These are phyloP conservation scores for Aspergillus persii DNA, from an alignment of 2,329 filamentous ascomycete genomes.

Conservation along the genomic window DNA sequence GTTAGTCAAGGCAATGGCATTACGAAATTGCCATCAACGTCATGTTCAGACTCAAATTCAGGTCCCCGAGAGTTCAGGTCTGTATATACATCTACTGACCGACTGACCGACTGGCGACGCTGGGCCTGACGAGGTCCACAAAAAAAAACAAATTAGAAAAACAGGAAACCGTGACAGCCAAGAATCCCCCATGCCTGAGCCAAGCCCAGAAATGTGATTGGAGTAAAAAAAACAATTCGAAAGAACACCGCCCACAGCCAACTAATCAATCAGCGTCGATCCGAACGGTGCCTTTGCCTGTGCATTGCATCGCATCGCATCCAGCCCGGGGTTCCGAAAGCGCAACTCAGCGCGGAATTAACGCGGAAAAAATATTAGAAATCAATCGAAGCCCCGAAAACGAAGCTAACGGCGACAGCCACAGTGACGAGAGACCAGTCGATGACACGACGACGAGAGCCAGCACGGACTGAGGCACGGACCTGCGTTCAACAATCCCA, in stretches of 20 bases:
- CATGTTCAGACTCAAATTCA: not conserved
- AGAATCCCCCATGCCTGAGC: not conserved
- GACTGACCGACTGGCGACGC: too few relatives aligned
- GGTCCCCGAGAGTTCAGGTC: too few relatives aligned
- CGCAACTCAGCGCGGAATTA: not conserved
- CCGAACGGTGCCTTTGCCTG: not conserved
- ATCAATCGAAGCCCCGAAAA: not conserved
- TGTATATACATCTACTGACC: too few relatives aligned
- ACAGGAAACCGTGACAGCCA: not conserved
- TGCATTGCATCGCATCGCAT: not conserved
- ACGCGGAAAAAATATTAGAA: not conserved
- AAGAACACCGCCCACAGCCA: not conserved
- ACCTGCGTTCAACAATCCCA: not conserved
- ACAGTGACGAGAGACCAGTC: not conserved
- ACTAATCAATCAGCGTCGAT: not conserved
- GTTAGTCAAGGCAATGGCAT: too few relatives aligned
- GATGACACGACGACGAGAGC: too few relatives aligned
- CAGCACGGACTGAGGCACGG: not conserved
- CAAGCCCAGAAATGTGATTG: not conserved
- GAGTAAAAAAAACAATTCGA: not conserved
- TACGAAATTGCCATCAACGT: too few relatives aligned
- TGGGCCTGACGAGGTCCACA: too few relatives aligned
- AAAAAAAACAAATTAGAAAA: not conserved
- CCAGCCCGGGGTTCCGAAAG: not conserved
- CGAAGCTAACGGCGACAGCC: not conserved